Conservation (phyloP, 2,329 filamentous ascomycete genomes). For the Penicillium sp. region DNA sequence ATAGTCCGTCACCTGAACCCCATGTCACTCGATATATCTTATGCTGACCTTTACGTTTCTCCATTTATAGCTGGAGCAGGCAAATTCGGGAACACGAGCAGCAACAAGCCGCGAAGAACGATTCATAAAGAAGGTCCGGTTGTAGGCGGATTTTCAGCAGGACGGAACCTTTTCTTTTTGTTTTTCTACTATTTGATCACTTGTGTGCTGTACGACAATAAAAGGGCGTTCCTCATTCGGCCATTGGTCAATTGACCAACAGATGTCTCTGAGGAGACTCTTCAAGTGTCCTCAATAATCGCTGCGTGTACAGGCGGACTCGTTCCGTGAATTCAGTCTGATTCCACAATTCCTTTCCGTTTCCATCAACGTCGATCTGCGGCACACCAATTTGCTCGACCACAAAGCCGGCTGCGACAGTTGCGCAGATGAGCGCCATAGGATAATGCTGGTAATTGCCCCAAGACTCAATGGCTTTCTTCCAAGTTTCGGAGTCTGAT, state of each 20-base stretch:
- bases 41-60: constrained; percentile 18
- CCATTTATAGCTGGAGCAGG: constrained; percentile 61
- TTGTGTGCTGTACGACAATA: constrained; percentile 40
- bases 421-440: constrained; percentile 73
- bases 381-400: constrained; percentile 94
- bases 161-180: constrained; percentile 27
- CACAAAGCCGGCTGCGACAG: constrained; percentile 81
- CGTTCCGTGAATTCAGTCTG: constrained; percentile 44
- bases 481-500: constrained; percentile 56
- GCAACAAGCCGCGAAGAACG: constrained; percentile 44
- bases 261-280: constrained; percentile 38
- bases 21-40: constrained; percentile 1
- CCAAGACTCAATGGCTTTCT: constrained; percentile 42
- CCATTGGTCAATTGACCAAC: constrained; percentile 35
- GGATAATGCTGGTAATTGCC: constrained; percentile 49
- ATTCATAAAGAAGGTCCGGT: constrained; percentile 31
- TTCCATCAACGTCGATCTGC: constrained; percentile 26
- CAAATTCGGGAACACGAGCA: constrained; percentile 68
- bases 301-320: constrained; percentile 44
- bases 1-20: constrained; percentile 58
- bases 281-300: constrained; percentile 40
- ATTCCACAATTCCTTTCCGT: constrained; percentile 45
- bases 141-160: constrained; percentile 24
- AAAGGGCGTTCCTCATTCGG: constrained; percentile 35
- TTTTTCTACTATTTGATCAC: constrained; percentile 33